Conservation (phyloP, 116 monocot genomes). For the Trichopus zeylanicus region DNA sequence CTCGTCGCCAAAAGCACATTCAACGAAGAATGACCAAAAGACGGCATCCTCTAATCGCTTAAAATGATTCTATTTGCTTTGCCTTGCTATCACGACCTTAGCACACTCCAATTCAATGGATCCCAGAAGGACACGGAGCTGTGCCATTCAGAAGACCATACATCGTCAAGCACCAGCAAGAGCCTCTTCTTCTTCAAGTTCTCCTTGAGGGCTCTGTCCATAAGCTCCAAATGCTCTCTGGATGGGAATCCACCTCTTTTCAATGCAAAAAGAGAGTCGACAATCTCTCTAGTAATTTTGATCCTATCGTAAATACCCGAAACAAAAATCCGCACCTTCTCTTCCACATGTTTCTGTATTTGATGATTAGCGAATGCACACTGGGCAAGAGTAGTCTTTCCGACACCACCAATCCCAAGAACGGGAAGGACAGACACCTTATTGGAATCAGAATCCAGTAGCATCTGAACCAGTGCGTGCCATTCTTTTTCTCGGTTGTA, state of each 20-base stretch:
- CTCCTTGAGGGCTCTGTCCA: neutral
- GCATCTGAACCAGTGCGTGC: too few species aligned
- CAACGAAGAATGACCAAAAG: conserved; percentile 13
- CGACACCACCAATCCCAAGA: neutral
- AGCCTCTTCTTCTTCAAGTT: neutral
- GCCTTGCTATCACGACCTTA: too few species aligned
- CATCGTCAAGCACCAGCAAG: conserved; percentile 14
- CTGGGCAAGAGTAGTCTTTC: conserved; percentile 1
- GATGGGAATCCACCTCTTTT: neutral
- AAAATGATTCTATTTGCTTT: neutral
- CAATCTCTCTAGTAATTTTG: neutral
- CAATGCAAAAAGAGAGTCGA: neutral
- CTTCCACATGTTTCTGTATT: neutral
- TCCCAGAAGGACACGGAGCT: conserved; percentile 9
- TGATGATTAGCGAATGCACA: neutral
- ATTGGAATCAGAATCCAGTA: too few species aligned
- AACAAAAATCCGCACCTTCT: neutral
- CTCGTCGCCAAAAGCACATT: conserved; percentile 9
- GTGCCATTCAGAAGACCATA: conserved; percentile 14
- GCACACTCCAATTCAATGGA: too few species aligned
- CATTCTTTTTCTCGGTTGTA: too few species aligned
- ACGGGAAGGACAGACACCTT: neutral
- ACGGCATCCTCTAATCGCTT: conserved; percentile 9
- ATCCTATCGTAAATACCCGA: neutral
- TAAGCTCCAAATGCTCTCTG: neutral